Percentiles rank a stretch among this genome's conserved stretches.
phyloP scores from a whole-genome alignment of 192 early-diverging fungal genomes.

The Chytriomyces hyalinus region DNA sequence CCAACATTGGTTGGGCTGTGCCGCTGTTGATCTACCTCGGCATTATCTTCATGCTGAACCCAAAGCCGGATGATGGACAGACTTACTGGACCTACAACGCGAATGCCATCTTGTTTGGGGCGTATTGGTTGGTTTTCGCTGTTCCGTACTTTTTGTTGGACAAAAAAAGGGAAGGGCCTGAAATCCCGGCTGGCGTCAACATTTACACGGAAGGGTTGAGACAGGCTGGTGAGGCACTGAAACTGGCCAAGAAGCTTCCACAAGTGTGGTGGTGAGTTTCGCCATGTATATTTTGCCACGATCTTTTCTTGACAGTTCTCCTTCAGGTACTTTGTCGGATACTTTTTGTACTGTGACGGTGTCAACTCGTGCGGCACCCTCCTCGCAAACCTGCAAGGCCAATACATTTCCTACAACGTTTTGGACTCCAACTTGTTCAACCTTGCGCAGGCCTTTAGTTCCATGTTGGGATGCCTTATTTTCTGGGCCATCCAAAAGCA shows the following conservation, averaged over 20 bases:
- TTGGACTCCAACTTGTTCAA: constrained; percentile 32
- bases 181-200: constrained; percentile 34
- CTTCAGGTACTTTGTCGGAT: constrained; percentile 31
- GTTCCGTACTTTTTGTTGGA: constrained; percentile 45
- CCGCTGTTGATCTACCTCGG: constrained; percentile 30
- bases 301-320: no score
- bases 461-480: constrained; percentile 42
- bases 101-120: not conserved
- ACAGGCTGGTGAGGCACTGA: constrained; percentile 19
- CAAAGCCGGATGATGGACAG: not conserved
- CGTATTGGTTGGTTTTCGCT: constrained; percentile 41
- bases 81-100: constrained; percentile 1
- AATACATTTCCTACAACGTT: constrained; percentile 34
- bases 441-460: constrained; percentile 40
- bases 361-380: constrained; percentile 36
- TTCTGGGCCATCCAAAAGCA: constrained; percentile 43
- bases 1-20: constrained; percentile 52
- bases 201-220: constrained; percentile 40
- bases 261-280: constrained; percentile 33
- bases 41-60: constrained; percentile 2
- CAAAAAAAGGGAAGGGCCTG: constrained; percentile 42
- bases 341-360: constrained; percentile 46
- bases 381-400: constrained; percentile 38
- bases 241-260: constrained; percentile 39
- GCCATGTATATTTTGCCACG: not conserved